Base-by-base conservation (phyloP, 2,329 filamentous ascomycete species). In the Tolypocladium tropicale region DNA sequence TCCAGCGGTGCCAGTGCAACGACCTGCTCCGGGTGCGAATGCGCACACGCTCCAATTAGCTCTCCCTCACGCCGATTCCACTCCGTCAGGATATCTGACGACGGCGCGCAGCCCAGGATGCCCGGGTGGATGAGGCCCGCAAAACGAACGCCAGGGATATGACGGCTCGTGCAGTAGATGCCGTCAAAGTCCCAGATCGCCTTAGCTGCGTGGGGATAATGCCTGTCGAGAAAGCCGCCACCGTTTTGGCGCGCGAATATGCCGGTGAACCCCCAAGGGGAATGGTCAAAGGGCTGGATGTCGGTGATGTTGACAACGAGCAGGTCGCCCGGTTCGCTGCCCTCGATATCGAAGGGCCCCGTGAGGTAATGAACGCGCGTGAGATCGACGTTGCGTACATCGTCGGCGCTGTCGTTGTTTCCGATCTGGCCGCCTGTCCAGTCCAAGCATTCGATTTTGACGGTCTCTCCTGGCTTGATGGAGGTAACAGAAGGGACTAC, bases 371-470 rank as follows among this genome's bases (percentile, higher is more conserved):
- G 92, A 51, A 95, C 81, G 56, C 82, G 80, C 25, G 89, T 95
- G 3, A 96, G 76, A 67, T 96, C 91, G 53, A 95, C 87, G 61
- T 94, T 85, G 59, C 84, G 84, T 57, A 96, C 75, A 66, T 96
- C 92, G 65, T 96, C 88, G n/a, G 92, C 92, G 34, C 81, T 88
- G 70, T 96, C 91, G 61, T 93, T 87, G 72, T 96, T 95, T 55
- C 82, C 80, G 65, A 96, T 95, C 65, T 96, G 91, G 2, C 91
- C 91, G 25, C 84, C 83, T 6, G 83, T 85, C 84, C 90, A 95
- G 73, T 95, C 90, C 9, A 94, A 77, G 65, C 92, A 96, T 76
- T 96, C 90, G 61, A 96, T 95, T 72, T 95, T 95, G 62, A 96
- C 91, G 0, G 89, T 89, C 73, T 96, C 92, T 33, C 86, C 86